phyloP scores from a whole-genome alignment of 2,329 filamentous ascomycete species.

The Cladosporium sp. region DNA sequence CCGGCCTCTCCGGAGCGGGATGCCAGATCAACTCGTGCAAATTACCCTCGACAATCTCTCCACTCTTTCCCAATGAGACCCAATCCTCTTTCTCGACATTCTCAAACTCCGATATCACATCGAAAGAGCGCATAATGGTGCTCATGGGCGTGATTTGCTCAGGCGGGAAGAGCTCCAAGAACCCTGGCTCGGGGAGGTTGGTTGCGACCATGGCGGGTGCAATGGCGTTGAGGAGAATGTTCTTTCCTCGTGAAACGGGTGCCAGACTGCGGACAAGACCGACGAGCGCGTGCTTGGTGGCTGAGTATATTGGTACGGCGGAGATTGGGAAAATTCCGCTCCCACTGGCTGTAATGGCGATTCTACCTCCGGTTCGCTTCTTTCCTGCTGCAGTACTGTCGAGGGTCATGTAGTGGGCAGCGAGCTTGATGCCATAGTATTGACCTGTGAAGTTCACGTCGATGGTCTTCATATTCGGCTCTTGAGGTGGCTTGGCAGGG shows the following conservation, averaged over 20 bases:
- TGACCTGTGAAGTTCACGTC: constrained; percentile 31
- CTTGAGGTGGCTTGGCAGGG: constrained; percentile 22
- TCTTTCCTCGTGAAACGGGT: constrained; percentile 30
- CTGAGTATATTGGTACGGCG: constrained; percentile 37
- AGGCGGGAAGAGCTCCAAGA: constrained; percentile 34
- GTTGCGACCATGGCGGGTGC: constrained; percentile 39
- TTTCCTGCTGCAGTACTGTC: constrained; percentile 19
- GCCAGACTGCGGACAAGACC: constrained; percentile 36
- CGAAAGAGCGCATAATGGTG: constrained; percentile 38
- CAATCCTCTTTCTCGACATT: constrained; percentile 23
- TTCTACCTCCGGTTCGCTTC: constrained; percentile 24
- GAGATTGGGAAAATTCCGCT: constrained; percentile 32
- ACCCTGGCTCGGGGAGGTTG: constrained; percentile 35
- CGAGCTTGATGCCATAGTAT: constrained; percentile 36
- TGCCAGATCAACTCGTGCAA: constrained; percentile 25
- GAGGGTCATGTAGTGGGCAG: constrained; percentile 34
- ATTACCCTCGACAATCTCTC: constrained; percentile 27
- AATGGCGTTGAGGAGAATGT: constrained; percentile 38
- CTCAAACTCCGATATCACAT: constrained; percentile 29
- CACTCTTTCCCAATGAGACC: constrained; percentile 23
- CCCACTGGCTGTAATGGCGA: constrained; percentile 33
- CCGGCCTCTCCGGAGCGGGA: constrained; percentile 18
- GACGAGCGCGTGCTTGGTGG: constrained; percentile 41
- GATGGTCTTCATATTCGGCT: constrained; percentile 33
- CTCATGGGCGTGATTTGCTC: constrained; percentile 39